Evolutionary conservation across 169 alveolate species (phyloP), one percentile per base, ranked within the genome.

Genomic region (Amoebophrya sp.): DNA sequence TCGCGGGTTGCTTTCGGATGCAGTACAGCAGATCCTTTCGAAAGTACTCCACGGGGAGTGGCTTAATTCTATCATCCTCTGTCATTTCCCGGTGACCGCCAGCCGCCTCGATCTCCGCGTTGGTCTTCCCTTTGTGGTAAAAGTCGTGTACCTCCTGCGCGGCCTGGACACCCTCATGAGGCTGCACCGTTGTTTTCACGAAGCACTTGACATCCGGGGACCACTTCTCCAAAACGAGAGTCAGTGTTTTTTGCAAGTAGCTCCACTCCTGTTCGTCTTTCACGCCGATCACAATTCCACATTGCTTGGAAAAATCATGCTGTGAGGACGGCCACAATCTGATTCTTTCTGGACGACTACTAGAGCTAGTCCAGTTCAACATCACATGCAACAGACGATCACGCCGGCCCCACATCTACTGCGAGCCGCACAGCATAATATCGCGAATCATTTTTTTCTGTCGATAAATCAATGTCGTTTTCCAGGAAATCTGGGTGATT

Each of bases 131-230:
- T n/a, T n/a, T n/a, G 35, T 66, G 83, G 35, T 66, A 66, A 25
- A 66, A 66, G 10, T 66, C 83, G 10, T 25, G 10, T 3, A 66
- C 35, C 32, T 66, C 83, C 29, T 25, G 12, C 29, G 83, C 83
- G 10, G 83, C 83, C 35, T n/a, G 0, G 35, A 66, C 83, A 25
- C 83, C 83, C 18, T 66, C 83, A 25, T 66, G 83, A 2, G 12
- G 35, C 35, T 66, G 83, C 83, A 66, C 83, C 83, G 83, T 66
- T 25, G 83, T 25, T 25, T 66, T 66, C 83, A 66, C 83, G 83
- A 66, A 66, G 35, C 83, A 66, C 83, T 66, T 66, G 32, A 66
- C 83, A 25, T 66, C 83, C 10, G 2, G 29, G 83, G 35, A 12
- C 83, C 83, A 66, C 35, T 25, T 66, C 18, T 66, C 83, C 38